Evolutionary conservation across 306 rosid genomes (phyloP).

Genomic region (Glycine soja): DNA sequence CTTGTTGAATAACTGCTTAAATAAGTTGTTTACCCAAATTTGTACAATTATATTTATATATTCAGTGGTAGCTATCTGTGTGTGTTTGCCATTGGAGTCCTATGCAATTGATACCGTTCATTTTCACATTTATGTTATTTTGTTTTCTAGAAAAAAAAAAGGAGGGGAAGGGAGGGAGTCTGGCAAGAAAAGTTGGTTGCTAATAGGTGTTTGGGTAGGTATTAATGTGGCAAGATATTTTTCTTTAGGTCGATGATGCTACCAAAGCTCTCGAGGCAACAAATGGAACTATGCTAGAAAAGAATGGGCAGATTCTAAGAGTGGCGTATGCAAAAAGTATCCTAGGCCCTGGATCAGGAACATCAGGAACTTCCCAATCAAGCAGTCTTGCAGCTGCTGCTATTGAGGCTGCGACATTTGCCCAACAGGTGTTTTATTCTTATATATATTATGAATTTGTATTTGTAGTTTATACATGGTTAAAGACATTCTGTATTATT

Average conservation of each 20-base stretch:
- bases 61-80: not conserved
- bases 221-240: conserved; percentile 25
- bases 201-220: conserved; percentile 26
- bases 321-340: conserved; percentile 97
- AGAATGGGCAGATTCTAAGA: conserved; percentile 92
- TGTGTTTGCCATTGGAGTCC: conserved; percentile 5
- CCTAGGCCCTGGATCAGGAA: conserved; percentile 87
- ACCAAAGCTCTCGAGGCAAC: conserved; percentile 93
- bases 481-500: not conserved
- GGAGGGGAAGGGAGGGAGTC: not conserved
- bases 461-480: conserved; percentile 11
- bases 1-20: not conserved
- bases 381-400: conserved; percentile 99
- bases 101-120: not conserved
- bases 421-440: conserved; percentile 78
- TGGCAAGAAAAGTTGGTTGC: not conserved
- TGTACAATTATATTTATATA: not conserved
- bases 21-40: not conserved
- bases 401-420: conserved; percentile 95
- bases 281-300: conserved; percentile 87
- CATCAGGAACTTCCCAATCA: conserved; percentile 84
- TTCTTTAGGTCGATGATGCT: conserved; percentile 87
- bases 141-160: not conserved
- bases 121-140: not conserved
- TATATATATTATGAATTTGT: conserved; percentile 20